Base-by-base conservation (phyloP, 805 yeast genomes). In the Kuraishia borneana region DNA sequence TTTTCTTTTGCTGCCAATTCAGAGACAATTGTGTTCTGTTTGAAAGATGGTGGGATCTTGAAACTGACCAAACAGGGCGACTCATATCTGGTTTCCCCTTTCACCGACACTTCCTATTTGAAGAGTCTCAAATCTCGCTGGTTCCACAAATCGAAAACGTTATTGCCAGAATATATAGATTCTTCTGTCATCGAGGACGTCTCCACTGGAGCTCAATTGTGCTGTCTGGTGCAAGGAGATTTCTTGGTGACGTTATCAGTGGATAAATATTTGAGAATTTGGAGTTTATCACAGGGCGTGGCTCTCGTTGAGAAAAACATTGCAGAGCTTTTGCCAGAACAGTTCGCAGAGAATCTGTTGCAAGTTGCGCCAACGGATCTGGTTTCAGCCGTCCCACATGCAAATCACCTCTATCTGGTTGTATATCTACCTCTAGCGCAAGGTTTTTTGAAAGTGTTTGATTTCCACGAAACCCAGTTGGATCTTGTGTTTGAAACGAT, bases 11-110 rank as follows among this genome's bases (percentile, higher is more conserved):
- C 78, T 1, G 53, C 76, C 12, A 64, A 70, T 21, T 40, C 56
- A 0, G 45, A 48, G 3, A 63, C 67, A 30, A 48, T 75, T 6
- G 50, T 85, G 3, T 73, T 80, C 0, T 63, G 84, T 4, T 60
- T 87, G 32, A 64, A 66, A 30, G 94, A 88, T 55, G 96, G 96
- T 18, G 84, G 88, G 1, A 51, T 87, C 28, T 55, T 84, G 33
- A 76, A 75, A 30, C 59, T 81, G 37, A 44, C 46, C 23, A 58
- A 74, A 42, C 28, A 25, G 16, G n/a, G n/a, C n/a, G n/a, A n/a
- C n/a, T n/a, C 41, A 45, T 14, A 45, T 43, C 18, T 32, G n/a
- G 48, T 51, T 3, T 34, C 43, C 2, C 51, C 58, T 20, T 81
- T 80, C 51, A 68, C 65, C 38, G 87, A 78, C 57, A 44, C 64